A percentile compares a stretch with the other conserved stretches of the same genome.
These are phyloP conservation scores for Vitis cinerea DNA, from an alignment of 164 flowering plant genomes.

Conservation along the genomic window DNA sequence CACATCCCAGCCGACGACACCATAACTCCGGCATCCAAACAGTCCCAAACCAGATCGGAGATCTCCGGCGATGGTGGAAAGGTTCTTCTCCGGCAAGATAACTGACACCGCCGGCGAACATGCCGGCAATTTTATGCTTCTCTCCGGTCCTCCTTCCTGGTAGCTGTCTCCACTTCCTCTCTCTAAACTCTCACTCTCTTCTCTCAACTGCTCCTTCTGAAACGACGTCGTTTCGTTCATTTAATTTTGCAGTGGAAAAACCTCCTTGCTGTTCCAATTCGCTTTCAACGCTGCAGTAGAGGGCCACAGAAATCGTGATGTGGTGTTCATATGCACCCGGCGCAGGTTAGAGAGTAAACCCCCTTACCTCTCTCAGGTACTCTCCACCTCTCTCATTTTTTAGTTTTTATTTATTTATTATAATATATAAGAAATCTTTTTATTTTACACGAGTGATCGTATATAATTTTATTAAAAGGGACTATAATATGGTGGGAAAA, in stretches of 20 bases:
- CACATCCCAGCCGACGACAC: too few species aligned
- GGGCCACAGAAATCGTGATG: conserved; percentile 16
- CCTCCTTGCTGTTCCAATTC: conserved; percentile 83
- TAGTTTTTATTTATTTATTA: too few species aligned
- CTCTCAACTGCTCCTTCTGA: neutral
- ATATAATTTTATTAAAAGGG: too few species aligned
- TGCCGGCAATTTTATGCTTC: conserved; percentile 35
- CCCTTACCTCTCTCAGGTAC: conserved; percentile 71
- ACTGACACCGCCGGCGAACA: neutral
- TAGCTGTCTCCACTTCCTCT: conserved; percentile 15
- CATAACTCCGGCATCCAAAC: too few species aligned
- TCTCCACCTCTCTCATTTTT: neutral
- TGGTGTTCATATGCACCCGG: conserved; percentile 71
- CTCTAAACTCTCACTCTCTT: conserved; percentile 3
- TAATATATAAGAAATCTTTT: too few species aligned
- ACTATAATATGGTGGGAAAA: too few species aligned
- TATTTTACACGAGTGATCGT: too few species aligned
- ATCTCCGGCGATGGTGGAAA: conserved; percentile 37
- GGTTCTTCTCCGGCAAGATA: conserved; percentile 40
- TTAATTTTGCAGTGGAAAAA: conserved; percentile 62
- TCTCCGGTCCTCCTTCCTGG: conserved; percentile 88
- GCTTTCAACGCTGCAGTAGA: conserved; percentile 54
- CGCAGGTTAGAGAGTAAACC: conserved; percentile 60
- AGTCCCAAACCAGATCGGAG: too few species aligned
- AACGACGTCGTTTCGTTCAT: neutral